phyloP scores from a whole-genome alignment of 129 eudicot species.

The Calendula officinalis region DNA sequence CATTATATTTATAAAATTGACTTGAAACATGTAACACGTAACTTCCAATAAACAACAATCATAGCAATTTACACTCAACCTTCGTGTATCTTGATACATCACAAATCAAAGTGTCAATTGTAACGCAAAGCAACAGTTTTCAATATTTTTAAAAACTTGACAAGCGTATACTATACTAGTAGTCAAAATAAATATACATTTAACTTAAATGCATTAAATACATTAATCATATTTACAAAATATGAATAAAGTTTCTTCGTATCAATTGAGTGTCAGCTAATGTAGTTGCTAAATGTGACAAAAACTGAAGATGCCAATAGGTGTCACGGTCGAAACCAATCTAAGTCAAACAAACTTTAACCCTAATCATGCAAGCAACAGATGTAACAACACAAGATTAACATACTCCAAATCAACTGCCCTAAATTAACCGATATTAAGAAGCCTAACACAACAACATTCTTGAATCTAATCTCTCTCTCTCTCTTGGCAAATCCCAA shows the following conservation, averaged over 20 bases:
- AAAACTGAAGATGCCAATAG: no score
- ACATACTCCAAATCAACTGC: slow-evolving; percentile 5
- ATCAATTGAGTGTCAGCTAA: no score
- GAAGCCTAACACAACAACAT: slow-evolving; percentile 20
- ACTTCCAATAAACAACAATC: neutral
- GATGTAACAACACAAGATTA: slow-evolving; percentile 1
- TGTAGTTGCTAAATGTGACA: no score
- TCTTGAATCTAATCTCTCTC: slow-evolving; percentile 14
- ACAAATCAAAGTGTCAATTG: neutral
- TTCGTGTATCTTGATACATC: neutral
- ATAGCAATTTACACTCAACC: neutral
- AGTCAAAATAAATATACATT: no score
- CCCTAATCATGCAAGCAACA: neutral
- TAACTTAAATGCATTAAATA: no score
- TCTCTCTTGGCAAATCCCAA: slow-evolving; percentile 19
- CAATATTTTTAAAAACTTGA: neutral
- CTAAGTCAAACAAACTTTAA: neutral
- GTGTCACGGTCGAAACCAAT: no score
- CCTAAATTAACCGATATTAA: slow-evolving; percentile 2
- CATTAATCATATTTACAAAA: no score
- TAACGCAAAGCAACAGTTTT: neutral
- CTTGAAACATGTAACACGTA: neutral
- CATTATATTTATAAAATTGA: neutral
- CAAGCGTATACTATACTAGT: no score
- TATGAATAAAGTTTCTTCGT: no score